These are phyloP conservation scores for Parastagonospora nodorum DNA, from an alignment of 2,329 filamentous ascomycete genomes.

Conservation along the genomic window DNA sequence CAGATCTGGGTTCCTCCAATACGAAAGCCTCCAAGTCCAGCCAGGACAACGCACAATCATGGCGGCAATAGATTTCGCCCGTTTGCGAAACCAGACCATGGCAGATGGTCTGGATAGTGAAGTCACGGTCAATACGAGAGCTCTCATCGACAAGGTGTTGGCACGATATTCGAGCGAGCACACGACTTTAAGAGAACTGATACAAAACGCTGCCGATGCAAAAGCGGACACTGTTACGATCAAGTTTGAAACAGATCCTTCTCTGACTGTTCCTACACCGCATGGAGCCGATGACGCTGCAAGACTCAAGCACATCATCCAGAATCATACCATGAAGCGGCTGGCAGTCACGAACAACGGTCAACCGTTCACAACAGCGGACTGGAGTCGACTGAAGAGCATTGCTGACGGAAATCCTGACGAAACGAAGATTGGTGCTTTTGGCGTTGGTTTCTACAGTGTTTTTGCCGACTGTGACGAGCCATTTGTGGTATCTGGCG, in stretches of 20 bases:
- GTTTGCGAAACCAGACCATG: slow-evolving; percentile 85
- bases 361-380: slow-evolving; percentile 81
- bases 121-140: slow-evolving; percentile 95
- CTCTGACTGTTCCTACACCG: slow-evolving; percentile 73
- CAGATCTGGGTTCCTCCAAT: neutral
- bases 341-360: slow-evolving; percentile 95
- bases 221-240: slow-evolving; percentile 88
- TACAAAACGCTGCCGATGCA: slow-evolving; percentile 98
- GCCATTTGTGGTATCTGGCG: slow-evolving; percentile 92
- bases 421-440: slow-evolving; percentile 98
- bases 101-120: slow-evolving; percentile 92
- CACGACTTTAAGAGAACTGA: slow-evolving; percentile 83
- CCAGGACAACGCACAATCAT: slow-evolving; percentile 17
- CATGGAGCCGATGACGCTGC: slow-evolving; percentile 69
- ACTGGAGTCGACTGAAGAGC: slow-evolving; percentile 91
- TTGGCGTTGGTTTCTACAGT: slow-evolving; percentile 98
- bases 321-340: slow-evolving; percentile 83
- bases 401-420: slow-evolving; percentile 99
- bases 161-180: slow-evolving; percentile 97
- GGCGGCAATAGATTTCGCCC: slow-evolving; percentile 59
- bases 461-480: slow-evolving; percentile 98
- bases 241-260: slow-evolving; percentile 89
- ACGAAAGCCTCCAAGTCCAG: neutral
- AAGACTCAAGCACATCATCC: slow-evolving; percentile 79
- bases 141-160: slow-evolving; percentile 95